Conservation (phyloP, 768 basidiomycete genomes). For the Xerocomellus dryophilus region DNA sequence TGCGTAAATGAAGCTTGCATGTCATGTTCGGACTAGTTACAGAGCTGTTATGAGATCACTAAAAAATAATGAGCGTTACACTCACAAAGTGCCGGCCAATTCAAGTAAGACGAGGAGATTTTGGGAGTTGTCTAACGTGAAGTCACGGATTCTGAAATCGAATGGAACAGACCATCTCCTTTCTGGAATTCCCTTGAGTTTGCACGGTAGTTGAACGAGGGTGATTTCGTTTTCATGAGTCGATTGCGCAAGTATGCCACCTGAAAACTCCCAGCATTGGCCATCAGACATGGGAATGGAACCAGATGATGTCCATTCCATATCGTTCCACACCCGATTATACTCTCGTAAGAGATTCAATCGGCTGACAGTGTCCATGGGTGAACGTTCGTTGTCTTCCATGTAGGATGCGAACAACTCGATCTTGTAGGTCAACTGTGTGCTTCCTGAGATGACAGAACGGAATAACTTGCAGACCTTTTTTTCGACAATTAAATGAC, state of each 20-base stretch:
- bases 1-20: conserved; percentile 30
- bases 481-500: too few species aligned
- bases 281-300: conserved; percentile 18
- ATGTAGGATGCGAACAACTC: conserved; percentile 30
- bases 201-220: conserved; percentile 31
- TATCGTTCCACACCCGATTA: conserved; percentile 29
- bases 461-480: too few species aligned
- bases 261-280: conserved; percentile 34
- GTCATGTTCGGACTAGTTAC: conserved; percentile 14
- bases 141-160: conserved; percentile 34
- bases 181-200: conserved; percentile 26
- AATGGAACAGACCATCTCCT: conserved; percentile 28
- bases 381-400: conserved; percentile 20
- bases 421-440: conserved; percentile 30
- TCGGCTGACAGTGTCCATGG: conserved; percentile 22
- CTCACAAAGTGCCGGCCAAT: conserved; percentile 19
- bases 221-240: conserved; percentile 16
- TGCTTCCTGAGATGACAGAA: neutral
- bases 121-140: conserved; percentile 36
- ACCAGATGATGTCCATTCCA: conserved; percentile 19
- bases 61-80: neutral
- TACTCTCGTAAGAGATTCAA: conserved; percentile 26
- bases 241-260: conserved; percentile 35
- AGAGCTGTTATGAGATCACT: neutral
- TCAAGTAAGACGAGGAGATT: conserved; percentile 35